These are phyloP conservation scores for Suillus bovinus DNA, from an alignment of 768 basidiomycete genomes.

Conservation along the genomic window DNA sequence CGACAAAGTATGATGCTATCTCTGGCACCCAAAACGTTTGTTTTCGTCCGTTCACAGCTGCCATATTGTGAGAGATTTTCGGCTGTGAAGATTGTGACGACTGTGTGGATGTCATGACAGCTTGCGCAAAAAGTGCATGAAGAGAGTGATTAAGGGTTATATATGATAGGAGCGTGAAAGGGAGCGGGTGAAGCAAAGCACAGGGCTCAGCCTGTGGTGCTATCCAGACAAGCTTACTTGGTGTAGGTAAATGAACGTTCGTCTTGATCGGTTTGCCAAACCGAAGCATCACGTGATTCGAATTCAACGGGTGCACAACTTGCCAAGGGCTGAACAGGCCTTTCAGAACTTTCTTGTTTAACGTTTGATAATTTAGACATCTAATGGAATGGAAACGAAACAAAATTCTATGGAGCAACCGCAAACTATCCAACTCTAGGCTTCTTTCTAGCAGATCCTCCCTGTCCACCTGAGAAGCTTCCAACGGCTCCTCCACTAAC, in stretches of 20 bases:
- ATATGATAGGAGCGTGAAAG: conserved; percentile 10
- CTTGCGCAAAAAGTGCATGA: conserved; percentile 11
- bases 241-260: background rate
- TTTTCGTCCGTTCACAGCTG: conserved; percentile 23
- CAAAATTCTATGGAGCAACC: background rate
- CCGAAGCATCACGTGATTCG: background rate
- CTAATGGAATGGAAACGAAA: background rate
- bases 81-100: conserved; percentile 12
- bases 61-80: conserved; percentile 22
- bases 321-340: no score
- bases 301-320: conserved; percentile 2
- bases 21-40: conserved; percentile 33
- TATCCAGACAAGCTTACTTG: background rate
- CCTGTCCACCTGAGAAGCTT: conserved; percentile 31
- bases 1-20: conserved; percentile 50
- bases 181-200: conserved; percentile 5
- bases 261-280: conserved; percentile 8
- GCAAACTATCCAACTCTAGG: conserved; percentile 47
- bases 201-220: conserved; percentile 8
- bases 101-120: conserved; percentile 9
- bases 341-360: background rate
- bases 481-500: conserved; percentile 44
- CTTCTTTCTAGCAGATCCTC: conserved; percentile 56
- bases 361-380: background rate
- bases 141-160: conserved; percentile 10